Evolutionary conservation across 1,139 yeast species (phyloP).

Genomic region (Yamadazyma diddensiae): DNA sequence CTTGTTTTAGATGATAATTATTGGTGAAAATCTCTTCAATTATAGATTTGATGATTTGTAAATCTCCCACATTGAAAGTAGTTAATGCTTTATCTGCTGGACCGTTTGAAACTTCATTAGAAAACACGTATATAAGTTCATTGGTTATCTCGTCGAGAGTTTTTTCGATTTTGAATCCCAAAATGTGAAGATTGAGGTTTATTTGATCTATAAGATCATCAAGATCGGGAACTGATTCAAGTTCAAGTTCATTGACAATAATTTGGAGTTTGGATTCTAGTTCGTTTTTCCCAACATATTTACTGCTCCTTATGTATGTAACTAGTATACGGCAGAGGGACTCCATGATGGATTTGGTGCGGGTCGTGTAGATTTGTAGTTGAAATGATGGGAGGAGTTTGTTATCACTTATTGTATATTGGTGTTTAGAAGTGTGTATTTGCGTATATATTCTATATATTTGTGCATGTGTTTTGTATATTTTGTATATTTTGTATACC

Average conservation of each 20-base stretch:
- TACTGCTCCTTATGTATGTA: constrained; percentile 42
- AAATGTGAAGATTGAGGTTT: constrained; percentile 33
- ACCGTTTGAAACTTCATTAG: constrained; percentile 43
- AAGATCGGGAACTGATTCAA: constrained; percentile 1
- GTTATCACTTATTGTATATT: no score
- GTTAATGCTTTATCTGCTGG: constrained; percentile 34
- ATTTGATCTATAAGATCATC: constrained; percentile 32
- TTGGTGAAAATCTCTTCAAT: constrained; percentile 42
- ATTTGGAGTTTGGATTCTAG: constrained; percentile 15
- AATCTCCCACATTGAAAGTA: constrained; percentile 42
- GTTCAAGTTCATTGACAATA: constrained; percentile 7
- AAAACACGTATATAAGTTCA: constrained; percentile 33
- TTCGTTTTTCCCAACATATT: constrained; percentile 16
- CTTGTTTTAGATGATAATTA: constrained; percentile 11
- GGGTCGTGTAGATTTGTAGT: no score
- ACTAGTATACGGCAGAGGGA: constrained; percentile 25
- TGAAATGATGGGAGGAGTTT: no score
- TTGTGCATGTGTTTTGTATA: no score
- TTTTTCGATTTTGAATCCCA: constrained; percentile 47
- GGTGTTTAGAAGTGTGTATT: no score
- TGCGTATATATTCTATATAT: no score
- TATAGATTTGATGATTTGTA: constrained; percentile 46
- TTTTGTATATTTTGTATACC: no score
- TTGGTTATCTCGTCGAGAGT: constrained; percentile 35
- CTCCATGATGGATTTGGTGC: no score